Conservation (phyloP, 805 yeast genomes). For the Hanseniaspora thailandica region DNA sequence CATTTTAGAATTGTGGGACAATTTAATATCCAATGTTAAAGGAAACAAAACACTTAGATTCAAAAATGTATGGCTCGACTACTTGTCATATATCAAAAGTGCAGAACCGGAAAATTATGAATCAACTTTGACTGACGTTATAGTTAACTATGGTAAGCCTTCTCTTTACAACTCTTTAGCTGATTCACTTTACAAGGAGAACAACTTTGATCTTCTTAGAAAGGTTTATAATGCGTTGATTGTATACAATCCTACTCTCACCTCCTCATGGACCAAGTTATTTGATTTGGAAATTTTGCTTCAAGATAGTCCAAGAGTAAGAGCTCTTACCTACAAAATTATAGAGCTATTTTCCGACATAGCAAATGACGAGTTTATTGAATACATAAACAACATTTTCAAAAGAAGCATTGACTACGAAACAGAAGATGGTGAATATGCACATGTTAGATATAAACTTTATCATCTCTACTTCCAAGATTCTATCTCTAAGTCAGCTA, state of each 20-base stretch:
- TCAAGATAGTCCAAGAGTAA: constrained; percentile 59
- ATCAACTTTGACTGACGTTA: constrained; percentile 26
- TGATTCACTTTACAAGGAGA: constrained; percentile 49
- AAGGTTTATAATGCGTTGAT: constrained; percentile 53
- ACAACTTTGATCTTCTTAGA: constrained; percentile 73
- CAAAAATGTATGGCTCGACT: constrained; percentile 61
- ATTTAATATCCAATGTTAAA: constrained; percentile 44
- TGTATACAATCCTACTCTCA: constrained; percentile 22
- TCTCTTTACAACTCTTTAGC: constrained; percentile 56
- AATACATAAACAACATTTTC: constrained; percentile 25
- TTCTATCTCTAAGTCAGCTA: constrained; percentile 29
- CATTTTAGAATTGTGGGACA: constrained; percentile 37
- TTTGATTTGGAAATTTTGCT: constrained; percentile 55
- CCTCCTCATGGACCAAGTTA: constrained; percentile 46
- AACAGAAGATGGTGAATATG: constrained; percentile 48
- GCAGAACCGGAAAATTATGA: neutral
- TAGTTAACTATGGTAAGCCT: constrained; percentile 55
- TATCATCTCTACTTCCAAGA: neutral
- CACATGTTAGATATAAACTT: constrained; percentile 36
- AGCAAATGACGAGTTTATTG: neutral
- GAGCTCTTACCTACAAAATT: constrained; percentile 43
- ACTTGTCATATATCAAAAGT: constrained; percentile 49
- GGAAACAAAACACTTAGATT: constrained; percentile 41
- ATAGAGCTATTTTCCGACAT: constrained; percentile 20
- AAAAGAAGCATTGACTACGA: constrained; percentile 44